Percentiles rank a stretch among this genome's conserved stretches.
These are phyloP conservation scores for Rhodotorula kratochvilovae DNA, from an alignment of 768 basidiomycete genomes.

Conservation along the genomic window DNA sequence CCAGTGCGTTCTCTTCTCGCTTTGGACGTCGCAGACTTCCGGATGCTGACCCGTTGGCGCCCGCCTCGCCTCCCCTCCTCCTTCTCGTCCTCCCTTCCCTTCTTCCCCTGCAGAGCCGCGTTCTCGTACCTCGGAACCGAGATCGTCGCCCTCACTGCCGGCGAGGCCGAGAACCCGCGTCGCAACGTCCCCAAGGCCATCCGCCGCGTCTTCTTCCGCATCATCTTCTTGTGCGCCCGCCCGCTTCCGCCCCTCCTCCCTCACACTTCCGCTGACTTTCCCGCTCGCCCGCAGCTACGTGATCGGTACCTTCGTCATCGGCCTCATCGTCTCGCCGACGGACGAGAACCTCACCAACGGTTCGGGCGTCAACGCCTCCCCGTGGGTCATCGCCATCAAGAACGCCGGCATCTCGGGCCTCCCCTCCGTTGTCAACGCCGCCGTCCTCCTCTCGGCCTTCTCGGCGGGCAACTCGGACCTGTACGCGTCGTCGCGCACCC, in stretches of 20 bases:
- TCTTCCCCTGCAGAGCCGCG: slow-evolving; percentile 8
- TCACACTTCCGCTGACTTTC: not conserved
- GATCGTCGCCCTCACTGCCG: slow-evolving; percentile 52
- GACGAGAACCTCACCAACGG: slow-evolving; percentile 57
- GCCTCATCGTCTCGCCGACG: slow-evolving; percentile 73
- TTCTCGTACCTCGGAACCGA: slow-evolving; percentile 61
- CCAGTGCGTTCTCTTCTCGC: no score
- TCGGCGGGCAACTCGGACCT: slow-evolving; percentile 50
- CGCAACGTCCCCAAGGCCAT: slow-evolving; percentile 63
- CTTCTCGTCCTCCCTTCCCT: no score
- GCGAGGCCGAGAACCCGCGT: slow-evolving; percentile 49
- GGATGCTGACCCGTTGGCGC: no score
- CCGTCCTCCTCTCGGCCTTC: slow-evolving; percentile 80
- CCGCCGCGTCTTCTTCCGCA: slow-evolving; percentile 65
- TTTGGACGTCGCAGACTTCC: no score
- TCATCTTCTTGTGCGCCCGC: slow-evolving; percentile 69
- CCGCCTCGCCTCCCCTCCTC: no score
- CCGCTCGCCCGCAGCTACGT: not conserved
- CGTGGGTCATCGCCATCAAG: slow-evolving; percentile 54
- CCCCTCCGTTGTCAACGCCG: slow-evolving; percentile 61
- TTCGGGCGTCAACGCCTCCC: slow-evolving; percentile 22
- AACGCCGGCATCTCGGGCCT: slow-evolving; percentile 47
- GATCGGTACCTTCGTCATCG: slow-evolving; percentile 53
- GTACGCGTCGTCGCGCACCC: slow-evolving; percentile 62
- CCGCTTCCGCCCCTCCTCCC: not conserved